Evolutionary conservation across 805 yeast genomes (phyloP).

Genomic region (Yarrowia sp.): DNA sequence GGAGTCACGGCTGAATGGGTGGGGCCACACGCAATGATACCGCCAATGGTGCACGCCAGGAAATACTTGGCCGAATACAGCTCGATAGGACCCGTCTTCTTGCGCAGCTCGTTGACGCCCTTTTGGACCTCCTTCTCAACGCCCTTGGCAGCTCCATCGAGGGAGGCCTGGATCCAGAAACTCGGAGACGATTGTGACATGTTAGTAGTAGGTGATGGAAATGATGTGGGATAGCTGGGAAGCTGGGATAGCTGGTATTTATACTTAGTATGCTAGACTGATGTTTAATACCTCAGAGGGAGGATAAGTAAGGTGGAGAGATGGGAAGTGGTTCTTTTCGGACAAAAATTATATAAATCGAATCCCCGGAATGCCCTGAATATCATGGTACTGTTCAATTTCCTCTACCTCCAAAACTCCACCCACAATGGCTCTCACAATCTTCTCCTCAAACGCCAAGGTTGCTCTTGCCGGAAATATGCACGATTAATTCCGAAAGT

Average conservation of each 20-base stretch:
- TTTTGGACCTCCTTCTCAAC: slow-evolving; percentile 45
- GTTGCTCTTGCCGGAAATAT: slow-evolving; percentile 37
- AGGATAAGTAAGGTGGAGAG: neutral
- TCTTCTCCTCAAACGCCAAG: neutral
- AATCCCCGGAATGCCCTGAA: neutral
- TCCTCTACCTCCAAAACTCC: too few relatives aligned
- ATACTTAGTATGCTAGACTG: neutral
- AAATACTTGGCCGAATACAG: slow-evolving; percentile 66
- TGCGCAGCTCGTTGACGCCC: slow-evolving; percentile 35
- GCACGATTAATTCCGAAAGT: slow-evolving; percentile 25
- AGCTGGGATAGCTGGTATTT: neutral
- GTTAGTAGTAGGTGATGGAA: neutral
- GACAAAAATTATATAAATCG: too few relatives aligned
- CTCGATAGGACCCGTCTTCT: slow-evolving; percentile 51
- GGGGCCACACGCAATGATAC: slow-evolving; percentile 89
- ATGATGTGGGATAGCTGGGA: neutral
- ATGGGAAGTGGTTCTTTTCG: neutral
- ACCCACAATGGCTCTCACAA: neutral
- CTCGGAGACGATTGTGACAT: slow-evolving; percentile 31
- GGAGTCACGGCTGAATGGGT: slow-evolving; percentile 95
- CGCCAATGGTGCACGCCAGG: slow-evolving; percentile 75
- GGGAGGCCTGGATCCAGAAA: slow-evolving; percentile 48
- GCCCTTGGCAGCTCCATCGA: slow-evolving; percentile 49
- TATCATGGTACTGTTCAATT: too few relatives aligned
- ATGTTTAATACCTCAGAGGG: slow-evolving; percentile 22